Percentiles rank a stretch among this genome's conserved stretches.
Evolutionary conservation across 2,329 filamentous ascomycete species (phyloP).

Genomic region (Fusarium devonianum): DNA sequence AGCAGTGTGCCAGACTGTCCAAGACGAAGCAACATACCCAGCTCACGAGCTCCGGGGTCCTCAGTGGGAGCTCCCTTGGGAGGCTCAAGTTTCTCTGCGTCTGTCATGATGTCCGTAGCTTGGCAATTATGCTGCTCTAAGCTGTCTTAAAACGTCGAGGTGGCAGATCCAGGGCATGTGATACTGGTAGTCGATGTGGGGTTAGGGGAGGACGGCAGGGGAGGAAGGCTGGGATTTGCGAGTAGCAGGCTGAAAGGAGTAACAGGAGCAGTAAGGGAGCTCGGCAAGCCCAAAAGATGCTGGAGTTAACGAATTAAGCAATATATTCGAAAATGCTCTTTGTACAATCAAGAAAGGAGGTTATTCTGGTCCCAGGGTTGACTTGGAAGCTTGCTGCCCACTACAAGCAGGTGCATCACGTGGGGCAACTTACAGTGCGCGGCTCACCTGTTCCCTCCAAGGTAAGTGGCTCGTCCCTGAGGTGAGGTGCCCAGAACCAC

Average conservation of each 20-base stretch:
- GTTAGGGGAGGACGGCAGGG: conserved; percentile 22
- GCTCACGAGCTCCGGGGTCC: conserved; percentile 67
- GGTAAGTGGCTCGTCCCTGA: no score
- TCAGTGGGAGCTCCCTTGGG: conserved; percentile 47
- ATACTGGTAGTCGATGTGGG: conserved; percentile 34
- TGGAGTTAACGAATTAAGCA: conserved; percentile 2
- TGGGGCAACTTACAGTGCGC: conserved; percentile 30
- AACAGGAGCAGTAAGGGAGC: conserved; percentile 10
- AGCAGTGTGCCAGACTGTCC: conserved; percentile 26
- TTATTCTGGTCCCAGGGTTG: conserved; percentile 8
- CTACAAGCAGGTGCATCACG: conserved; percentile 36
- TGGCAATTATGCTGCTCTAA: conserved; percentile 11
- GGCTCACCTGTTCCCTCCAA: conserved; percentile 29
- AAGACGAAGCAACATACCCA: conserved; percentile 52
- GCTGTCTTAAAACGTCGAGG: conserved; percentile 1
- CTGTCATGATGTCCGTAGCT: conserved; percentile 38
- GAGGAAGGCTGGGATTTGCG: conserved; percentile 11
- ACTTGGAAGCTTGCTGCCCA: conserved; percentile 26
- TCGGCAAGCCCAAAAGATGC: conserved; percentile 2
- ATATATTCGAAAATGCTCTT: conserved; percentile 10
- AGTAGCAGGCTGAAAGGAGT: conserved; percentile 7
- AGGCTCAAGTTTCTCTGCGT: conserved; percentile 44
- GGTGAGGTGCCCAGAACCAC: no score
- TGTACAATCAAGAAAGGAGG: conserved; percentile 30
- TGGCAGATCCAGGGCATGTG: conserved; percentile 28